Evolutionary conservation across 192 early-diverging fungal species (phyloP).

Genomic region (Funneliformis mosseae): DNA sequence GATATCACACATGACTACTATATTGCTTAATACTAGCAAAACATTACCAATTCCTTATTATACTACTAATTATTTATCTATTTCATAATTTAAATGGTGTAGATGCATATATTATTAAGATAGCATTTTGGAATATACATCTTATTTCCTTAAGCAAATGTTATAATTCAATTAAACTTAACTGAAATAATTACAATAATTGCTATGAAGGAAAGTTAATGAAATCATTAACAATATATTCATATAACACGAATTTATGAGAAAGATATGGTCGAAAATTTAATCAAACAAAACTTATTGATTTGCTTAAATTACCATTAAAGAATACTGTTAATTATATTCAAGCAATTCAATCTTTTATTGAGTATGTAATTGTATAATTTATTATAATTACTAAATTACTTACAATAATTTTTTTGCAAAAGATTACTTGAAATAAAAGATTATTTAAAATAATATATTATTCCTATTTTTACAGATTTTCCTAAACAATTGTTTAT

Average conservation of each 20-base stretch:
- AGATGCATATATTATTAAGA: neutral
- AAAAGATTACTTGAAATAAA: too few species aligned
- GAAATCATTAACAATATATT: neutral
- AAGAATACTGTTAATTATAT: neutral
- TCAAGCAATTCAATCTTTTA: too few species aligned
- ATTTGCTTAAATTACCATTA: neutral
- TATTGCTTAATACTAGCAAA: neutral
- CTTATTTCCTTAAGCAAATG: neutral
- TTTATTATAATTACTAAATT: too few species aligned
- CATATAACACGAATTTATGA: neutral
- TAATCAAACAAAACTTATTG: neutral
- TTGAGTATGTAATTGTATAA: too few species aligned
- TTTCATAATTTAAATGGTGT: neutral
- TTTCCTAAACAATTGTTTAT: slow-evolving; percentile 16
- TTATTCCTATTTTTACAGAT: neutral
- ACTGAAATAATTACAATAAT: neutral
- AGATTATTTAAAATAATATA: neutral
- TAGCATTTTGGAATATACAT: neutral
- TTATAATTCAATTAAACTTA: slow-evolving; percentile 1
- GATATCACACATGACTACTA: neutral
- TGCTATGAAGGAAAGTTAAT: neutral
- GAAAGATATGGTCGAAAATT: slow-evolving; percentile 1
- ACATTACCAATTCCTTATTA: neutral
- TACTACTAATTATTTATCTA: neutral
- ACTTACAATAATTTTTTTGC: too few species aligned